phyloP scores from a whole-genome alignment of 371 early-diverging fungal species.

The Lichtheimia ornata region DNA sequence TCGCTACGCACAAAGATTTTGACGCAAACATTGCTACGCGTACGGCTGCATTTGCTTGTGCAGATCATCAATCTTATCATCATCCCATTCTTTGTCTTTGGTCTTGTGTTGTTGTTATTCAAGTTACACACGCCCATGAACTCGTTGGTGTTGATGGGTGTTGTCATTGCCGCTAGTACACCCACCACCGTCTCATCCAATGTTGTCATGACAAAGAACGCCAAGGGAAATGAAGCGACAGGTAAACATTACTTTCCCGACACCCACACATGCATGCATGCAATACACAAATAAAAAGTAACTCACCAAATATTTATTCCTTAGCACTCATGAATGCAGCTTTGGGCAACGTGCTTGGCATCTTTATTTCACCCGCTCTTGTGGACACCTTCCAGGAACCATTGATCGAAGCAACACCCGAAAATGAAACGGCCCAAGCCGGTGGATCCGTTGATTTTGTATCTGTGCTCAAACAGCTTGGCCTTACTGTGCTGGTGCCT shows the following conservation, averaged over 20 bases:
- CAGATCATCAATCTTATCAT: slow-evolving; percentile 60
- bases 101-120: slow-evolving; percentile 51
- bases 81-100: slow-evolving; percentile 62
- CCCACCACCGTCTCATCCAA: slow-evolving; percentile 77
- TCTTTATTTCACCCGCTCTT: slow-evolving; percentile 66
- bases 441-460: slow-evolving; percentile 45
- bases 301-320: slow-evolving; percentile 1
- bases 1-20: slow-evolving; percentile 62
- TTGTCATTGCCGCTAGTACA: slow-evolving; percentile 64
- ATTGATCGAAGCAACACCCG: slow-evolving; percentile 38
- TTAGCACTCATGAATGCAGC: slow-evolving; percentile 68
- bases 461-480: slow-evolving; percentile 53
- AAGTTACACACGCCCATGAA: slow-evolving; percentile 47
- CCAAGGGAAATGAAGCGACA: slow-evolving; percentile 65
- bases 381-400: slow-evolving; percentile 39
- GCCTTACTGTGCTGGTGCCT: slow-evolving; percentile 61
- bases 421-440: slow-evolving; percentile 36
- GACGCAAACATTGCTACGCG: slow-evolving; percentile 52
- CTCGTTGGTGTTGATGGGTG: slow-evolving; percentile 53
- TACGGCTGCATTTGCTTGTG: slow-evolving; percentile 60
- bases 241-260: slow-evolving; percentile 16
- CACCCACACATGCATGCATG: background rate
- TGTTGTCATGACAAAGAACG: slow-evolving; percentile 72
- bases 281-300: no score
- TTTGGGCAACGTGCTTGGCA: slow-evolving; percentile 66